Conservation (phyloP, 176 grass and related monocot species). For the Eragrostis nindensis region DNA sequence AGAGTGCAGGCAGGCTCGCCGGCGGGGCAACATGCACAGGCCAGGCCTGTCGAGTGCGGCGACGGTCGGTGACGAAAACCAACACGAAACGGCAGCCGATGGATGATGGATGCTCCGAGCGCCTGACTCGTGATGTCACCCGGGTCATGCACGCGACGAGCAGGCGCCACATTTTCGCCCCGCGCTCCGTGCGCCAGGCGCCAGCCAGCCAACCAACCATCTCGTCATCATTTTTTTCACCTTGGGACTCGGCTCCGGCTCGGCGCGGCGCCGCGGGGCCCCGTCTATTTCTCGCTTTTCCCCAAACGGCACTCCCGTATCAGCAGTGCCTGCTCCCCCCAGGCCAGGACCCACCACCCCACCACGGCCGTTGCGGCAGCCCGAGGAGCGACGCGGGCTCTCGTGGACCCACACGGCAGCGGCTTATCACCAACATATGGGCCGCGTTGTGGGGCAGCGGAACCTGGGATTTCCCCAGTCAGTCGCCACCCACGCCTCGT, state of each 20-base stretch:
- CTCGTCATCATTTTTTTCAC: background rate
- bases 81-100: background rate
- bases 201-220: background rate
- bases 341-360: background rate
- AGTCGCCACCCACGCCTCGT: too few relatives aligned
- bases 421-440: too few relatives aligned
- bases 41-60: too few relatives aligned
- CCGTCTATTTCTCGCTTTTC: background rate
- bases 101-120: too few relatives aligned
- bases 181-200: conserved; percentile 6
- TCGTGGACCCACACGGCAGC: background rate
- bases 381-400: background rate
- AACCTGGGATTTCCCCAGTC: conserved; percentile 16
- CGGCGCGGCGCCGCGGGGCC: background rate
- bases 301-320: conserved; percentile 34
- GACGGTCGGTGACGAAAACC: background rate
- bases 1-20: too few relatives aligned
- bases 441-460: background rate
- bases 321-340: background rate
- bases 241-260: background rate
- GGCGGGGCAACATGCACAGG: too few relatives aligned
- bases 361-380: background rate
- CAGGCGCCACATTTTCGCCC: conserved; percentile 2
- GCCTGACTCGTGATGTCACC: background rate
- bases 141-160: background rate